Evolutionary conservation across 2,329 filamentous ascomycete genomes (phyloP), one percentile per base, ranked within the genome.

Genomic region (Trichoderma hamatum): DNA sequence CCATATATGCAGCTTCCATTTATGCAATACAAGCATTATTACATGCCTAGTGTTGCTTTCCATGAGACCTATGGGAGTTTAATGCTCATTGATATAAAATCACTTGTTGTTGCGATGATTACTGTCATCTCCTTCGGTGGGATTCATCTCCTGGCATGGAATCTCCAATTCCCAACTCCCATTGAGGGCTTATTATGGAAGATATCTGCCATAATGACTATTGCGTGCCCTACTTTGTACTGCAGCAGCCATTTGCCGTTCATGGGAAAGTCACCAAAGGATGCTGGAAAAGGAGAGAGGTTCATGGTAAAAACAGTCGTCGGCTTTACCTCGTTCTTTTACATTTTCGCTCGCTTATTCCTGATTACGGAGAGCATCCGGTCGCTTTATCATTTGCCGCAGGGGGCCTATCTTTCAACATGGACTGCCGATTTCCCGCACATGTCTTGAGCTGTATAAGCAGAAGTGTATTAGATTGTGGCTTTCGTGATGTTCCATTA

Each of bases 321-420:
- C 7, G 11, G 28, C 13, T 24, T 62, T 30, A 46, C 36, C 11
- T 30, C 39, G 1, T 62, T 62, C 39, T 46, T 62, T 16, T 62
- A 62, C 19, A 10, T 62, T 28, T 28, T 62, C 43, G 59, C 59
- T 11, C 59, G 39, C 24, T 28, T 62, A 32, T 62, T 51, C 26
- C 36, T 62, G 14, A 62, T 62, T n/a, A 62, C 59, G 7, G 59
- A 62, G 26, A 51, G 59, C 26, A 26, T 62, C 16, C 46, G 59
- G 19, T 62, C 39, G 26, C 59, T 62, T 9, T 62, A 62, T 7
- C 51, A 28, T n/a, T 39, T 62, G 26, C 59, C 59, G 2, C 11
- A 9, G 2, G 39, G 49, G 1, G 39, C 24, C 3, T 62, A 49
- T 21, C n/a, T 62, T 16, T 30, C 36, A 11, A 62, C 28, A 13